Base-by-base conservation (phyloP, 2,329 filamentous ascomycete species). In the Escovopsis weberi region DNA sequence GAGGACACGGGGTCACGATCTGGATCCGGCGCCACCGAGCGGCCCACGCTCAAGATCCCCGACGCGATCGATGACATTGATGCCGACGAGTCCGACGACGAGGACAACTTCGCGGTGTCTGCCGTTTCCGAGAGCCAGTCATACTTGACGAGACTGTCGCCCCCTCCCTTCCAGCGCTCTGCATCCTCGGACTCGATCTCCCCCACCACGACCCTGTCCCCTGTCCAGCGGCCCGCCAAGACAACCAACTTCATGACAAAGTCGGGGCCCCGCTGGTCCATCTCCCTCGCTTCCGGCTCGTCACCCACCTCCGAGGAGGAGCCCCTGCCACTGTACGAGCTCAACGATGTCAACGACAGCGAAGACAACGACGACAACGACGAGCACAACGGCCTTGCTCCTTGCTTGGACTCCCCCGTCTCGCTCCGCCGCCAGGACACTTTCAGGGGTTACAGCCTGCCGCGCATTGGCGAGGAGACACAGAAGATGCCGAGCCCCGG, bases 51-150 rank as follows among this genome's bases (percentile, higher is more conserved):
- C 8, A 39, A 53, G 18, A 63, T 65, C 7, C 58, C 62, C 15
- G 61, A 63, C 8, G 59, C 63, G 6, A 51, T 52, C 28, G 58
- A 55, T 35, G 62, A 67, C 43, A 53, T 53, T 15, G 46, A 58
- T 26, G 61, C 56, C 7, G 71, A 73, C 43, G 68, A 70, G 41
- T 61, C 61, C 37, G 74, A 78, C 40, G 73, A 79, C 47, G 74
- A 79, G 50, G 72, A 77, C 48, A 78, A 78, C 58, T 79, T 80
- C 51, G 74, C 74, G n/a, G 68, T 65, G 4, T 69, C 69, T 1
- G 65, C 68, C 4, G 52, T 58, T 6, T 66, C 66, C 0, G 72
- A 75, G 42, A 61, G 46, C 2, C 59, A 63, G 19, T 55, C 63
- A 1, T 69, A 64, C 45, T 55, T 61, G 18, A 72, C 69, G 2